Percentiles rank a stretch among this genome's conserved stretches.
phyloP scores from a whole-genome alignment of 2,329 filamentous ascomycete genomes.

The Furcasterigmium sp. region DNA sequence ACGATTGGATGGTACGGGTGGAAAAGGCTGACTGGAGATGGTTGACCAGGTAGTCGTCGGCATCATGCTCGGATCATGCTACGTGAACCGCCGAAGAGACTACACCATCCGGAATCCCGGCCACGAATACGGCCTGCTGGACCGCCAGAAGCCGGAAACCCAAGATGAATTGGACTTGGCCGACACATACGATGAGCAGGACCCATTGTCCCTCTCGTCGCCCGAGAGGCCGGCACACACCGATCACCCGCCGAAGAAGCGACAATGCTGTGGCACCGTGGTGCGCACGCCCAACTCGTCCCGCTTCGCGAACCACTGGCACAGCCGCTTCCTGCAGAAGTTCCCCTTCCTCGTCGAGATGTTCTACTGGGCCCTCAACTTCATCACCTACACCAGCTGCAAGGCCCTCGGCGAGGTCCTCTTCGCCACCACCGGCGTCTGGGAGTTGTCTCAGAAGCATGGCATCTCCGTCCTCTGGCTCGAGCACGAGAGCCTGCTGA shows the following conservation, averaged over 20 bases:
- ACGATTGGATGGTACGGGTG: no score
- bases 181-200: constrained; percentile 12
- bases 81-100: constrained; percentile 19
- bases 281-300: constrained; percentile 52
- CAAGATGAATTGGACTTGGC: constrained; percentile 14
- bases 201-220: not conserved
- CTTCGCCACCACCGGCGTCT: constrained; percentile 37
- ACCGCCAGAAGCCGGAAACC: constrained; percentile 4
- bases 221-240: constrained; percentile 11
- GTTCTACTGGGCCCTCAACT: constrained; percentile 66
- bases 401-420: constrained; percentile 22
- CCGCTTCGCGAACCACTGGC: constrained; percentile 51
- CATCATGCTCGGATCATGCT: constrained; percentile 21
- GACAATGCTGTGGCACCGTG: constrained; percentile 42
- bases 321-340: constrained; percentile 59
- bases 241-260: constrained; percentile 39
- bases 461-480: constrained; percentile 54
- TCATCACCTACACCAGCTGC: constrained; percentile 39
- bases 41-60: constrained; percentile 19
- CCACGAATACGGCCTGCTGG: constrained; percentile 16
- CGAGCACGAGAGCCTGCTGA: constrained; percentile 53
- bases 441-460: constrained; percentile 50
- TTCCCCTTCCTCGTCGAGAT: constrained; percentile 70
- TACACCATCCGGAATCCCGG: constrained; percentile 15
- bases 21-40: no score